A percentile compares a stretch with the other conserved stretches of the same genome.
Evolutionary conservation across 2,329 filamentous ascomycete genomes (phyloP).

Genomic region (Sarocladium kiliense): DNA sequence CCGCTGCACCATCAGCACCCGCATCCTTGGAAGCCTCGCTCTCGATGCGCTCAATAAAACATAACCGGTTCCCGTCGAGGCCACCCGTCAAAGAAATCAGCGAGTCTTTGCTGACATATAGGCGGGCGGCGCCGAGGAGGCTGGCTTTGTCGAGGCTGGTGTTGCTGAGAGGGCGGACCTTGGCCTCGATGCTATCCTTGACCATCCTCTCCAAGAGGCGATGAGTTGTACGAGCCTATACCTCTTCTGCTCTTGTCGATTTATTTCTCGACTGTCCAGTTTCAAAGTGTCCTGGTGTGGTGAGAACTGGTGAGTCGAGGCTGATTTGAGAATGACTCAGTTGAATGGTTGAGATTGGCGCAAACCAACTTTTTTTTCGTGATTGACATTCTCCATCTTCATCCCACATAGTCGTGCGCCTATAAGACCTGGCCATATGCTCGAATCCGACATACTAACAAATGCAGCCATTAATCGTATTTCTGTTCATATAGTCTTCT

Average conservation of each 20-base stretch:
- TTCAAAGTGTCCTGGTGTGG: background rate
- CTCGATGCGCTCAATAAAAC: constrained; percentile 31
- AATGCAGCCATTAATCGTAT: too few relatives aligned
- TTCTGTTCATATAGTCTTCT: too few relatives aligned
- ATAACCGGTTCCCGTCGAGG: constrained; percentile 37
- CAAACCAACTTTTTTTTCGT: background rate
- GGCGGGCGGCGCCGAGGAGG: constrained; percentile 37
- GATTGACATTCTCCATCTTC: background rate
- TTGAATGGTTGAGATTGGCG: background rate
- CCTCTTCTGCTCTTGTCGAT: too few relatives aligned
- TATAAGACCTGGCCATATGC: too few relatives aligned
- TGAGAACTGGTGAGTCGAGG: background rate
- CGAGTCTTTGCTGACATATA: constrained; percentile 43
- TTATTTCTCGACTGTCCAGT: too few relatives aligned
- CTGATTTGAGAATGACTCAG: too few relatives aligned
- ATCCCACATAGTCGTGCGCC: too few relatives aligned
- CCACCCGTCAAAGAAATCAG: constrained; percentile 38
- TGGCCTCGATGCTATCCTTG: constrained; percentile 31
- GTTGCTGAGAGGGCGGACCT: constrained; percentile 36
- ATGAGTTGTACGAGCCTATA: background rate
- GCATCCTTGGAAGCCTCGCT: constrained; percentile 16
- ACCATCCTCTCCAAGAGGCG: constrained; percentile 20
- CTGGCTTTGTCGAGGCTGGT: constrained; percentile 35
- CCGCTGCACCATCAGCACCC: background rate
- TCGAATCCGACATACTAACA: too few relatives aligned